Evolutionary conservation across 78 protist genomes (phyloP).

Genomic region (Anaeramoeba flamelloides): DNA sequence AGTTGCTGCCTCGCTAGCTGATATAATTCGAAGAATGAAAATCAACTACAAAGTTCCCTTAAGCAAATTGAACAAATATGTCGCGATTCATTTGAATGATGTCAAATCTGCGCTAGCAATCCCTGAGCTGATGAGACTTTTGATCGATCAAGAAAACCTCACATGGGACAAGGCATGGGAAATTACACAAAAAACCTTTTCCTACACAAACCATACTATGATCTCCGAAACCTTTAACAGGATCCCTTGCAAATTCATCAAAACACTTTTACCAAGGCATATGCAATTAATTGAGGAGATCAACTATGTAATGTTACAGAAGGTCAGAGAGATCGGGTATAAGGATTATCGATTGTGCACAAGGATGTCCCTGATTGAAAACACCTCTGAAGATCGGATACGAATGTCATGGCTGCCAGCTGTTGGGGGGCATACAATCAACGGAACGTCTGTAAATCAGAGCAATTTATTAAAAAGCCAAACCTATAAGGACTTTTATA

Average conservation of each 20-base stretch:
- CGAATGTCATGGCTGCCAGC: conserved; percentile 81
- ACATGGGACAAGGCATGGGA: too few species aligned
- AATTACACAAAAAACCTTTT: conserved; percentile 23
- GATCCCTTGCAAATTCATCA: conserved; percentile 69
- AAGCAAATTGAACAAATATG: conserved; percentile 27
- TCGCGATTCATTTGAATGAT: conserved; percentile 82
- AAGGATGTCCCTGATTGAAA: too few species aligned
- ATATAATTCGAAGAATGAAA: conserved; percentile 65
- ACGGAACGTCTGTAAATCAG: conserved; percentile 87
- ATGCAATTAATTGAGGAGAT: too few species aligned
- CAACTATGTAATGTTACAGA: too few species aligned
- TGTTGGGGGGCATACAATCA: conserved; percentile 64
- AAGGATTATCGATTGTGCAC: too few species aligned
- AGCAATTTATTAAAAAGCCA: conserved; percentile 57
- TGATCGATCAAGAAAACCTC: conserved; percentile 67
- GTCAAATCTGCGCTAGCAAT: conserved; percentile 82
- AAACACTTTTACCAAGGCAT: conserved; percentile 71
- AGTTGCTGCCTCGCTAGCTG: conserved; percentile 71
- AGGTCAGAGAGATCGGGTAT: too few species aligned
- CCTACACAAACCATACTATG: conserved; percentile 92
- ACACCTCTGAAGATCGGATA: conserved; percentile 13
- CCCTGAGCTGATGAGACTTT: conserved; percentile 53
- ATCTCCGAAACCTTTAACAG: conserved; percentile 88
- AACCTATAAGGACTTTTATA: too few species aligned
- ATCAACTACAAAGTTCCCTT: conserved; percentile 5